Conservation (phyloP, 228 moss, liverwort and hornwort species). For the Sphagnum fallax region DNA sequence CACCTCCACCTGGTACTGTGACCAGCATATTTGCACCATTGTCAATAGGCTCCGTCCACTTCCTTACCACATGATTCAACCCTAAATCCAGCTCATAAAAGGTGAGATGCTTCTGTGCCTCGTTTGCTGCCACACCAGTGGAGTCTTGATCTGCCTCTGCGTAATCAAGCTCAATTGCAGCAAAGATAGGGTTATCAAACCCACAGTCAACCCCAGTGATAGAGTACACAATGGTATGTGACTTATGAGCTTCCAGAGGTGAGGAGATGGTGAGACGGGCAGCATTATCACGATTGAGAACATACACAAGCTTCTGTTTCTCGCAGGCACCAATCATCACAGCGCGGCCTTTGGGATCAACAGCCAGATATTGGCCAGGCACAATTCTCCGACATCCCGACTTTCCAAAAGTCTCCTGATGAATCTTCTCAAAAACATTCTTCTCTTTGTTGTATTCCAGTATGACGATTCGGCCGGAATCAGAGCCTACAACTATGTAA, state of each 20-base stretch:
- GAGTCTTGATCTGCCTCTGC: slow-evolving; percentile 97
- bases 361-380: slow-evolving; percentile 91
- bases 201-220: slow-evolving; percentile 97
- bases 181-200: slow-evolving; percentile 98
- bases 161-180: slow-evolving; percentile 96
- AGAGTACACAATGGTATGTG: slow-evolving; percentile 94
- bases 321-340: slow-evolving; percentile 97
- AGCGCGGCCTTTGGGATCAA: slow-evolving; percentile 96
- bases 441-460: slow-evolving; percentile 96
- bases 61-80: slow-evolving; percentile 90
- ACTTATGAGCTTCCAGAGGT: slow-evolving; percentile 92
- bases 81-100: slow-evolving; percentile 98
- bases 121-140: slow-evolving; percentile 85
- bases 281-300: slow-evolving; percentile 91
- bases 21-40: slow-evolving; percentile 94
- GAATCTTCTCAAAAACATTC: slow-evolving; percentile 84
- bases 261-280: slow-evolving; percentile 95
- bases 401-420: slow-evolving; percentile 99
- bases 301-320: slow-evolving; percentile 99
- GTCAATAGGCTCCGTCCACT: slow-evolving; percentile 98
- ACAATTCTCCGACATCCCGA: slow-evolving; percentile 97
- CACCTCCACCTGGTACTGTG: slow-evolving; percentile 94
- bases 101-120: slow-evolving; percentile 97
- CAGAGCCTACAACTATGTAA: slow-evolving; percentile 89
- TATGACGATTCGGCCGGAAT: slow-evolving; percentile 94